These are phyloP conservation scores for Cercospora sp. DNA, from an alignment of 2,329 filamentous ascomycete species.

Conservation along the genomic window DNA sequence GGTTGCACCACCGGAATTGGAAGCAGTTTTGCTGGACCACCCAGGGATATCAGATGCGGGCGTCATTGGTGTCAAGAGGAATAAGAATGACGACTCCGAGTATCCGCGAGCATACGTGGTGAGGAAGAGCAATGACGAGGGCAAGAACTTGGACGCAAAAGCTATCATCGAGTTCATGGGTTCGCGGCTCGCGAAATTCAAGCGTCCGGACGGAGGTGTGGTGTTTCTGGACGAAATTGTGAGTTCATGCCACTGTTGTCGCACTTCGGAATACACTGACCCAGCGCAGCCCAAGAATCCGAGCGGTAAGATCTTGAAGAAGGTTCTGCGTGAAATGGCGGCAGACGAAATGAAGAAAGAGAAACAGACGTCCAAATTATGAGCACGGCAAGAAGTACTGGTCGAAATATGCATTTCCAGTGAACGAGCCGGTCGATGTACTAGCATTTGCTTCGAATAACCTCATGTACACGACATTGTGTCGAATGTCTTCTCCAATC, in stretches of 20 bases:
- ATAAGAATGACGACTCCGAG: conserved; percentile 54
- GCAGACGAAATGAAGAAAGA: conserved; percentile 71
- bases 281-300: conserved; percentile 55
- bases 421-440: background rate
- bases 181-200: conserved; percentile 61
- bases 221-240: conserved; percentile 56
- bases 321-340: conserved; percentile 58
- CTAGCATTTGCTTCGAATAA: background rate
- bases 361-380: conserved; percentile 61
- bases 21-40: conserved; percentile 74
- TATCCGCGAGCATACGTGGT: conserved; percentile 66
- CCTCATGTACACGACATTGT: background rate
- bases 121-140: conserved; percentile 53
- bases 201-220: conserved; percentile 62
- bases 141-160: conserved; percentile 50
- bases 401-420: background rate
- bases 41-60: conserved; percentile 71
- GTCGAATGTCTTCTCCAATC: background rate
- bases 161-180: conserved; percentile 60
- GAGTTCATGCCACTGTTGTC: background rate
- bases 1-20: conserved; percentile 80
- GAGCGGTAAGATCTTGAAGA: conserved; percentile 60
- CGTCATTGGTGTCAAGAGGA: conserved; percentile 72
- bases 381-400: background rate
- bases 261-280: background rate